phyloP scores from a whole-genome alignment of 805 yeast genomes.

The Maudiozyma saulgeensis region DNA sequence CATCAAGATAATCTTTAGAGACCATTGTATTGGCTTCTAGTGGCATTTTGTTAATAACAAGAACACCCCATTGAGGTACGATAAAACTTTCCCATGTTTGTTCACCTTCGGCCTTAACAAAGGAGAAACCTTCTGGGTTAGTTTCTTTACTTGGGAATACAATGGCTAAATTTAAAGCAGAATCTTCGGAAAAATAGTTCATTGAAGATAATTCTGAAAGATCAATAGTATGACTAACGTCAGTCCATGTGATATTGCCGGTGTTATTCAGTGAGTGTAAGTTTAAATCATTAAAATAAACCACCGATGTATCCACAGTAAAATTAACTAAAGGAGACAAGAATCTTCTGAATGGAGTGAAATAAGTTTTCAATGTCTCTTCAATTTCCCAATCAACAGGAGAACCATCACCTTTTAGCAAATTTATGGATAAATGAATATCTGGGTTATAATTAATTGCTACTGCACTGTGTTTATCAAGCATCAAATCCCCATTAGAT shows the following conservation, averaged over 20 bases:
- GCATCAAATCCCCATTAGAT: background rate
- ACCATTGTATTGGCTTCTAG: constrained; percentile 25
- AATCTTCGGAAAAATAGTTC: constrained; percentile 49
- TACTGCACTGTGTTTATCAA: constrained; percentile 11
- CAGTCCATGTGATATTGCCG: constrained; percentile 34
- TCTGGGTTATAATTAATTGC: constrained; percentile 40
- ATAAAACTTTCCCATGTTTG: constrained; percentile 36
- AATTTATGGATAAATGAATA: constrained; percentile 66
- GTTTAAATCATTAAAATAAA: constrained; percentile 41
- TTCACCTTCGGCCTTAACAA: constrained; percentile 5
- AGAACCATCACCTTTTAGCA: constrained; percentile 60
- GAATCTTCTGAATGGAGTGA: constrained; percentile 46
- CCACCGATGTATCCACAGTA: constrained; percentile 69
- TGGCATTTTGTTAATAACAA: constrained; percentile 36
- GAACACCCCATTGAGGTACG: constrained; percentile 82
- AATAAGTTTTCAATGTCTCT: constrained; percentile 37
- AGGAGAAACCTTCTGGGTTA: constrained; percentile 35
- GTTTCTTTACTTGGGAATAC: constrained; percentile 24
- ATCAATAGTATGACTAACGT: constrained; percentile 70
- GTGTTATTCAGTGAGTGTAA: constrained; percentile 21
- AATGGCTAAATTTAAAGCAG: constrained; percentile 59
- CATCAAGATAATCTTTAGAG: constrained; percentile 38
- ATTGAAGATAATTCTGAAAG: constrained; percentile 60
- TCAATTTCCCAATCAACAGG: constrained; percentile 70
- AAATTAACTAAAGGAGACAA: constrained; percentile 55